Base-by-base conservation (phyloP, 805 yeast species). In the Clavispora fructus region DNA sequence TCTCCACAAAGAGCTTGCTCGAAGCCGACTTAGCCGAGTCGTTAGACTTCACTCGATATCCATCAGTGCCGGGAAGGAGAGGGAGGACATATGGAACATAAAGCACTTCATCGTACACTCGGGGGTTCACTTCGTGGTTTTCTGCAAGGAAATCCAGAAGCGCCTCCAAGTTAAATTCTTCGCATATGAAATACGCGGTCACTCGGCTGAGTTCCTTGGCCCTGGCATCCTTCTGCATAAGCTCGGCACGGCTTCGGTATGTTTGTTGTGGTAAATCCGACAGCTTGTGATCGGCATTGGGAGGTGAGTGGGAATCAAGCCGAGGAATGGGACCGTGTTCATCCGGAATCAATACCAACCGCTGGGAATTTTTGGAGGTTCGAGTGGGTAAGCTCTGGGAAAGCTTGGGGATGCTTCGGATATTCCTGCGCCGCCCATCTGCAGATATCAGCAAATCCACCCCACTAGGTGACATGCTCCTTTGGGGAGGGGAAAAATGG, bases 71-170 rank as follows among this genome's bases (percentile, higher is more conserved):
- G 0, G 96, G 95, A 3, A 89, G 68, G 26, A 91, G 70, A 0
- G 98, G 99, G 35, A 92, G 69, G 27, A 89, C 78, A 58, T 91
- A 92, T 0, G 96, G 95, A 7, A 87, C 92, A 59, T 91, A 92
- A 23, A 94, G 67, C n/a, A 89, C 95, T 56, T 92, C 97, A 64
- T 92, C 97, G 57, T 92, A 92, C 28, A 86, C 62, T 50, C 97
- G 71, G 1, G 97, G 96, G 7, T 87, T 78, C 1, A 91, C 95
- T 56, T 84, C 83, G 64, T 92, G 99, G 39, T 82, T 73, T 7
- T 77, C 69, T 35, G 76, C 69, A 27, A 94, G 67, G 55, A 88
- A 92, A 39, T 75, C 73, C 1, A 85, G 74, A 2, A 89, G 79
- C 7, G 77, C 69, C 29, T 73, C 72, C 44, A 94, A 65, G 56